Conservation (phyloP, 495 filamentous ascomycete genomes). For the Cudoniella acicularis region DNA sequence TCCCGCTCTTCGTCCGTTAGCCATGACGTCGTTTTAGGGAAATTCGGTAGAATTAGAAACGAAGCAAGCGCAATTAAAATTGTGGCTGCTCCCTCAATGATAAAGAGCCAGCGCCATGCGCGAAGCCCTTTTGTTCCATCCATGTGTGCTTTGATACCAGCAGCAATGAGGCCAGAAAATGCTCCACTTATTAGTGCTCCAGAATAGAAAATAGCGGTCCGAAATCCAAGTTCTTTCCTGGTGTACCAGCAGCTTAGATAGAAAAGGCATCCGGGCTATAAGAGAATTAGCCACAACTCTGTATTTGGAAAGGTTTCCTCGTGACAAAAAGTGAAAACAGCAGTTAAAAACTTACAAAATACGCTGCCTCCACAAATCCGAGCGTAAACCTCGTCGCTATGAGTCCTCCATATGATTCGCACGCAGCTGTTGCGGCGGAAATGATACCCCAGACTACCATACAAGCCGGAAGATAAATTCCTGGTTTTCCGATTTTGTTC, state of each 20-base stretch:
- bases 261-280: conserved; percentile 39
- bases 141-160: conserved; percentile 49
- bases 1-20: conserved; percentile 64
- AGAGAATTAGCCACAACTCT: conserved; percentile 24
- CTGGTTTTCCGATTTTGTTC: conserved; percentile 56
- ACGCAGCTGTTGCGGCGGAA: conserved; percentile 57
- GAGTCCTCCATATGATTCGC: conserved; percentile 55
- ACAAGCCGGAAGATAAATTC: conserved; percentile 58
- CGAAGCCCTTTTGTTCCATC: conserved; percentile 39
- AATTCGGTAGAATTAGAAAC: conserved; percentile 69
- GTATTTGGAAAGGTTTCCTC: no score
- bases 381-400: conserved; percentile 68
- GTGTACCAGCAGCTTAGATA: conserved; percentile 58
- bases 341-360: conserved; percentile 45
- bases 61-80: conserved; percentile 43
- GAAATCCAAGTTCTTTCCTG: conserved; percentile 42
- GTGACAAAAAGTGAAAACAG: no score
- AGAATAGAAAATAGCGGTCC: conserved; percentile 60
- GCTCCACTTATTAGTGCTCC: conserved; percentile 60
- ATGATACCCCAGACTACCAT: conserved; percentile 76
- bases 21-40: conserved; percentile 74
- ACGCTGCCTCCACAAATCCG: conserved; percentile 55
- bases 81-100: conserved; percentile 67
- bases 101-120: conserved; percentile 68
- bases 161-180: conserved; percentile 61